A percentile compares a stretch with the other conserved stretches of the same genome.
phyloP scores from a whole-genome alignment of 2,329 filamentous ascomycete genomes.

The Fusarium luffae region DNA sequence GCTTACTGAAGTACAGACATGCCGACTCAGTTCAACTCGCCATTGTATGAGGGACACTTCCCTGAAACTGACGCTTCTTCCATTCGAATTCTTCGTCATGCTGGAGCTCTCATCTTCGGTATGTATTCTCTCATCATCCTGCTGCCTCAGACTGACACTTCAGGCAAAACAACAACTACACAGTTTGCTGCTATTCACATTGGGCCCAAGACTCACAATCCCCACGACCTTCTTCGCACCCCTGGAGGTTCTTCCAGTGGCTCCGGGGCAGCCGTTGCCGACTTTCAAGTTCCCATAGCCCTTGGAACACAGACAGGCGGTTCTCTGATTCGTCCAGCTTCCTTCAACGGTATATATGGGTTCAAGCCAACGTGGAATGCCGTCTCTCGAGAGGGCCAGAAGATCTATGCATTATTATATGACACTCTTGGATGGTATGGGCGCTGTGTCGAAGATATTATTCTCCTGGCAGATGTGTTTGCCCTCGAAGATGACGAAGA shows the following conservation, averaged over 20 bases:
- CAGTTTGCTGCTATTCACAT: slow-evolving; percentile 69
- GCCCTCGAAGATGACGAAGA: slow-evolving; percentile 58
- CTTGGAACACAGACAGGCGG: slow-evolving; percentile 76
- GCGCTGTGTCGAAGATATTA: slow-evolving; percentile 67
- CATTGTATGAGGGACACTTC: slow-evolving; percentile 61
- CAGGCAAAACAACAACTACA: slow-evolving; percentile 62
- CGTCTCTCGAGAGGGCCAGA: slow-evolving; percentile 71
- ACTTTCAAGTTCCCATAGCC: slow-evolving; percentile 69
- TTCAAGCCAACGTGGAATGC: slow-evolving; percentile 75
- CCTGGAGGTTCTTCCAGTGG: slow-evolving; percentile 77
- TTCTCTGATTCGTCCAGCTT: slow-evolving; percentile 71
- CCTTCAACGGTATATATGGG: slow-evolving; percentile 74
- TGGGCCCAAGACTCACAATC: slow-evolving; percentile 68
- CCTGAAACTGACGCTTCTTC: slow-evolving; percentile 63
- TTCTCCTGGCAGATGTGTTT: slow-evolving; percentile 67
- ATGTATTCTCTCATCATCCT: not conserved
- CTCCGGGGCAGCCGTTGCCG: slow-evolving; percentile 73
- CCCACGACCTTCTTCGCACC: slow-evolving; percentile 72
- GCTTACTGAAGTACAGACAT: slow-evolving; percentile 54
- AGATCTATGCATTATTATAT: slow-evolving; percentile 67
- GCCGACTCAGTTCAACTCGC: slow-evolving; percentile 67
- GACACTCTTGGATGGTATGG: slow-evolving; percentile 73
- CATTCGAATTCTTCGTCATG: slow-evolving; percentile 62
- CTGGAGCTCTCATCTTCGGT: slow-evolving; percentile 67
- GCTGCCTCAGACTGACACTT: not conserved